Base-by-base conservation (phyloP, 2,329 filamentous ascomycete species). In the Alternaria gansuensis region DNA sequence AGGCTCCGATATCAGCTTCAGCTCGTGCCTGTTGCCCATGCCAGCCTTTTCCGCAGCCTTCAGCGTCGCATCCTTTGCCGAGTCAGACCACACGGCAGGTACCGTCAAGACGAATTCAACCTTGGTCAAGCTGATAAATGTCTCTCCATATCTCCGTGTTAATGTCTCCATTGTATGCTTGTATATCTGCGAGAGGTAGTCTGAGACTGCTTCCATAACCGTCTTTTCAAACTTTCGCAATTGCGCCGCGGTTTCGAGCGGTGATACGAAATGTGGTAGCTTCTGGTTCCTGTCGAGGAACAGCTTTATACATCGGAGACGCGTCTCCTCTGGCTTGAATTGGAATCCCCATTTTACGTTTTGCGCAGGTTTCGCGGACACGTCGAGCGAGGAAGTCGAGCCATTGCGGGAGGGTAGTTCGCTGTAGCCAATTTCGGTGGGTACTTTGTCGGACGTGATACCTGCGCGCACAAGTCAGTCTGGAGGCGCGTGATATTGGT, bases 371-470 rank as follows among this genome's bases (percentile, higher is more conserved):
- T 72, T 69, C 28, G 59, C 28, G 14, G 56, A 52, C 37, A 65
- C 51, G 29, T 74, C 70, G 43, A 64, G 54, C 14, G 68, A 68
- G 37, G 63, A 57, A n/a, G 48, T 59, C 7, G 62, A 64, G 45
- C 51, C 58, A 48, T 64, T 63, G 17, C 55, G 51, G 5, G 60
- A 39, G 31, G 57, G 23, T 26, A 65, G 28, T 57, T 63, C 66
- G 34, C 61, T 82, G 64, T 90, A 88, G 53, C 81, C 78, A 56
- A 93, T 89, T 75, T 93, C 90, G 13, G 90, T 92, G 1, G 91
- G 90, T 2, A 93, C 90, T 81, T 94, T 94, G 81, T 94, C 90
- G 34, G 90, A 92, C n/a, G 91, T 93, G 78, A 93, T 92, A 40
- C 75, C 75, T 77, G 50, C 9, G 10, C 37, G 10, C 24, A 1